Evolutionary conservation across 495 filamentous ascomycete genomes (phyloP), one percentile per base, ranked within the genome.

Genomic region (Aspergillus sclerotiicarbonarius): DNA sequence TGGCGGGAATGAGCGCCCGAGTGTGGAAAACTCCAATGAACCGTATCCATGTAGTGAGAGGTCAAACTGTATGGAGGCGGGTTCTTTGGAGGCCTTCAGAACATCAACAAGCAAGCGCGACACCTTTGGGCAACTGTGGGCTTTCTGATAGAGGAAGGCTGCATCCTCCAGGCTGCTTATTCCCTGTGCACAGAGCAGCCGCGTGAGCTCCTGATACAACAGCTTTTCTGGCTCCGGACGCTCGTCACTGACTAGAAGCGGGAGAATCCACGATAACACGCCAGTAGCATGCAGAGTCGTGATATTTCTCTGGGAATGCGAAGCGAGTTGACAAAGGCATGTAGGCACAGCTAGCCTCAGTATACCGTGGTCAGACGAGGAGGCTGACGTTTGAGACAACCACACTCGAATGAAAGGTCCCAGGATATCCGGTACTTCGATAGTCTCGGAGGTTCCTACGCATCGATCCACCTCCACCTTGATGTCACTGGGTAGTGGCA

Each of bases 41-140:
- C 88, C 86, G 71, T 87, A 95, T 6, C 94, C 94, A 73, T 94
- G 80, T 20, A 89, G 74, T 4, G 90, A 94, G 50, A 98, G 77
- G 74, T 98, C 94, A 71, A 98, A 98, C 64, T 97, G 90, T 65
- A 98, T 87, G 63, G 89, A 90, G 4, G 92, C 82, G 31, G 94
- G 91, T 18, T 82, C 80, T 56, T 85, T 84, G 49, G 92, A 91
- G 48, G 77, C 76, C 63, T 87, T 83, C 54, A 95, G 82, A 53
- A 86, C 85, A 57, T 82, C 76, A 16, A 93, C 76, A 35, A 96
- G 86, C 61, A 96, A 92, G 39, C 85, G 80, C 32, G 88, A 83
- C 13, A 87, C 82, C 30, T 78, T 67, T 10, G 84, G 67, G 43
- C 85, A 88, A 12, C 79, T 77, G 53, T 76, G 75, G n/a, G 86